Percentiles rank a stretch among this genome's conserved stretches.
These are phyloP conservation scores for Dimocarpus longan DNA, from an alignment of 345 rosid genomes.

Conservation along the genomic window DNA sequence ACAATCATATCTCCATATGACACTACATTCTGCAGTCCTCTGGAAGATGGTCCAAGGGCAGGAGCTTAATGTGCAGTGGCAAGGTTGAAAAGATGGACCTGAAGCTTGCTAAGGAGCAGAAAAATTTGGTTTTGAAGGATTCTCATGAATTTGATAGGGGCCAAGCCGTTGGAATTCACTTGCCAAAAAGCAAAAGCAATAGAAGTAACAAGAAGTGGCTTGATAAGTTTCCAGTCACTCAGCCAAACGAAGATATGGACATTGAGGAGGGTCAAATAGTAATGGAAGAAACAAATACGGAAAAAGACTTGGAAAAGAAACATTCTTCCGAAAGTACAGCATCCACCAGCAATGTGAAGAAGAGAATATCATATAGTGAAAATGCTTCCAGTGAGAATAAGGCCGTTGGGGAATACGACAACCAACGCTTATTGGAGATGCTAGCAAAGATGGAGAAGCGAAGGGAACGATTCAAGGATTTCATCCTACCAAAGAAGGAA, in stretches of 20 bases:
- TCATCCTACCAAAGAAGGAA: conserved; percentile 25
- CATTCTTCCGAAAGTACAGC: conserved; percentile 21
- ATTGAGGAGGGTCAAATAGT: conserved; percentile 67
- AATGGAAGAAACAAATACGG: conserved; percentile 33
- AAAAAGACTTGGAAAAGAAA: conserved; percentile 15
- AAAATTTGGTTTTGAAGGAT: conserved; percentile 3
- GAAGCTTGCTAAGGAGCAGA: conserved; percentile 28
- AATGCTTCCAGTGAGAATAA: conserved; percentile 23
- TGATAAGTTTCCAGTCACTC: conserved; percentile 20
- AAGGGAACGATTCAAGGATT: conserved; percentile 61
- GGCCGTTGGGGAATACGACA: conserved; percentile 29
- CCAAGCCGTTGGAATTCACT: conserved; percentile 14
- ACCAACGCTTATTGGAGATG: conserved; percentile 42
- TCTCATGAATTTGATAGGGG: conserved; percentile 20
- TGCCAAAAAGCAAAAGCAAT: neutral
- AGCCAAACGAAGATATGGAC: conserved; percentile 29
- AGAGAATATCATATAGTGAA: neutral
- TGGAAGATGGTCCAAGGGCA: conserved; percentile 24
- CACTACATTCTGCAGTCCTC: conserved; percentile 37
- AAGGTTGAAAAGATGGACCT: conserved; percentile 20
- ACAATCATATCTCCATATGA: conserved; percentile 27
- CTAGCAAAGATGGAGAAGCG: conserved; percentile 71
- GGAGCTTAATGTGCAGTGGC: conserved; percentile 24
- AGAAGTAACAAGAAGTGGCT: conserved; percentile 26
- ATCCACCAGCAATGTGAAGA: conserved; percentile 12